Evolutionary conservation across 345 rosid species (phyloP).

Genomic region (Pelargonium nanum): DNA sequence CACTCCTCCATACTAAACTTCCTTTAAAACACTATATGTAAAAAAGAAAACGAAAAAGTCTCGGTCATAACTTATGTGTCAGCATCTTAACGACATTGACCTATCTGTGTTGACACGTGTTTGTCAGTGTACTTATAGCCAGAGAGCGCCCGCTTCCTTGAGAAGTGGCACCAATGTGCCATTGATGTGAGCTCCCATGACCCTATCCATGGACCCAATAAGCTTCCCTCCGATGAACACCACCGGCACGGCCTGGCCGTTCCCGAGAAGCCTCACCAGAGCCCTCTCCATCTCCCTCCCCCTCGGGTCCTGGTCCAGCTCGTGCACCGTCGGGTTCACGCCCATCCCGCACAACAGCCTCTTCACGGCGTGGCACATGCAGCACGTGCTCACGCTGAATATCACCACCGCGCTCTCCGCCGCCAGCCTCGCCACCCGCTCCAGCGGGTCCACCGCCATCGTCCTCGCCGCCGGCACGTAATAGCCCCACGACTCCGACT

Average conservation of each 20-base stretch:
- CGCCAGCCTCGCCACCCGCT: not conserved
- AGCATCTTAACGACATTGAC: no score
- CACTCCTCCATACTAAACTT: no score
- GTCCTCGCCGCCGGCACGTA: not conserved
- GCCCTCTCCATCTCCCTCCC: not conserved
- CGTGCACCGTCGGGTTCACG: not conserved
- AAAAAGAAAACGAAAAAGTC: no score
- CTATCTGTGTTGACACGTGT: no score
- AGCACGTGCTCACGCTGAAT: constrained; percentile 1
- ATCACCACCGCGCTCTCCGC: not conserved
- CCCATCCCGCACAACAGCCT: not conserved
- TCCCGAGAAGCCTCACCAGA: not conserved
- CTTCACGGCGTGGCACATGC: constrained; percentile 2
- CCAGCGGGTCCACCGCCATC: not conserved
- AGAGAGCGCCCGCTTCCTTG: constrained; percentile 10
- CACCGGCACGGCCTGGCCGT: constrained; percentile 1
- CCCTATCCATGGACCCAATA: constrained; percentile 11
- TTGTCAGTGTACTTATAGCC: constrained; percentile 10
- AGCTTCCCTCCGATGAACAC: constrained; percentile 15
- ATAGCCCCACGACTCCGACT: not conserved
- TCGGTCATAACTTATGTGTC: no score
- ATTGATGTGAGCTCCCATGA: constrained; percentile 13
- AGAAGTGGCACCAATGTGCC: constrained; percentile 12
- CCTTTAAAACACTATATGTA: no score
- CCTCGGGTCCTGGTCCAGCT: not conserved